Evolutionary conservation across 2,329 filamentous ascomycete species (phyloP).

Genomic region (Aspergillus amoenus): DNA sequence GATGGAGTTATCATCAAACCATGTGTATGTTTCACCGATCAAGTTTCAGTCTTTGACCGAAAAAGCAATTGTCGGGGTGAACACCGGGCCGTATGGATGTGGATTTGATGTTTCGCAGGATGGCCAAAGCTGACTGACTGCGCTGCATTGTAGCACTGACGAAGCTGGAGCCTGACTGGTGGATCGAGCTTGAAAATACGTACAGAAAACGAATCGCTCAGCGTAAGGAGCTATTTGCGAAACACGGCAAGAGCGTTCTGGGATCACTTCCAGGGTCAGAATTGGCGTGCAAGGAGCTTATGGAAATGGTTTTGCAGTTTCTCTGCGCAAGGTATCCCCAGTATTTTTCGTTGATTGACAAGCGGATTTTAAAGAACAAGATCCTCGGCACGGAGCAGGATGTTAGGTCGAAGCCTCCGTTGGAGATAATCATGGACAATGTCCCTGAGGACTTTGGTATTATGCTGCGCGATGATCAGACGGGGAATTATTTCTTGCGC

Average conservation of each 20-base stretch:
- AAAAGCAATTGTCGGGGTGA: neutral
- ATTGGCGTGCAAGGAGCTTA: constrained; percentile 77
- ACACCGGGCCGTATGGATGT: neutral
- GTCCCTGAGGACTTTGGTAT: constrained; percentile 83
- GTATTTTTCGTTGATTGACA: constrained; percentile 63
- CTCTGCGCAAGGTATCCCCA: constrained; percentile 74
- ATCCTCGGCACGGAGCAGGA: constrained; percentile 65
- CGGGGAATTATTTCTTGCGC: constrained; percentile 71
- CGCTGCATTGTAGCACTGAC: constrained; percentile 58
- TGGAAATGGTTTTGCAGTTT: constrained; percentile 84
- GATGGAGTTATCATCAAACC: constrained; percentile 85
- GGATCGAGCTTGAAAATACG: constrained; percentile 80
- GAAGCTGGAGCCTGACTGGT: constrained; percentile 79
- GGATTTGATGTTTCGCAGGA: neutral
- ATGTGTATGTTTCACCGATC: constrained; percentile 66
- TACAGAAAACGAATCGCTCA: constrained; percentile 68
- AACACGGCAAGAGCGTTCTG: constrained; percentile 65
- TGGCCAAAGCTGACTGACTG: neutral
- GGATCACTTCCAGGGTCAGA: constrained; percentile 71
- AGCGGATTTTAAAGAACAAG: constrained; percentile 63
- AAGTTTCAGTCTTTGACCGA: neutral
- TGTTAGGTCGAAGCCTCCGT: constrained; percentile 61
- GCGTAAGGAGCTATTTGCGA: constrained; percentile 62
- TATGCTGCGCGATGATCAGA: constrained; percentile 67
- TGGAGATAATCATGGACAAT: constrained; percentile 72